Percentiles rank a stretch among this genome's conserved stretches.
phyloP scores from a whole-genome alignment of 768 basidiomycete species.

The Kwoniella sp. region DNA sequence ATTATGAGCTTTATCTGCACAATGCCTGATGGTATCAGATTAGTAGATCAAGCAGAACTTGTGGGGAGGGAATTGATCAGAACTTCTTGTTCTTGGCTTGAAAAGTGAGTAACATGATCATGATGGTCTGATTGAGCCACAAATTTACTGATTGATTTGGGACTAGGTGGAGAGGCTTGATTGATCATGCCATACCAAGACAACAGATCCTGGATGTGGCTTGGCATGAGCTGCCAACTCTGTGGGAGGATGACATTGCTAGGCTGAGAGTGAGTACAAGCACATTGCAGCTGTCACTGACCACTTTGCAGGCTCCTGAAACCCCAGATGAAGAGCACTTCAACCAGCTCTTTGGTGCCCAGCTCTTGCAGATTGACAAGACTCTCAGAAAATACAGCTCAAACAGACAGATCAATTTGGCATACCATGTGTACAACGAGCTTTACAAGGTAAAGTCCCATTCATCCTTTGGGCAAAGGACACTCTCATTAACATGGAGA shows the following conservation, averaged over 20 bases:
- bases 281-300: slow-evolving; percentile 6
- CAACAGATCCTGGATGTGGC: slow-evolving; percentile 45
- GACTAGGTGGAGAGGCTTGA: slow-evolving; percentile 41
- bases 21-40: slow-evolving; percentile 45
- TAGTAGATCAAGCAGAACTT: slow-evolving; percentile 49
- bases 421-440: slow-evolving; percentile 40
- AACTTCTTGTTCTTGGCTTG: slow-evolving; percentile 45
- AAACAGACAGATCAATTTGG: slow-evolving; percentile 31
- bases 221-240: slow-evolving; percentile 41
- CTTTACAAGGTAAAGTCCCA: slow-evolving; percentile 34
- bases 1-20: slow-evolving; percentile 52
- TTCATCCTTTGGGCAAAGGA: neutral
- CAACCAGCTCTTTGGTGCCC: slow-evolving; percentile 43
- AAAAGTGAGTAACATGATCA: slow-evolving; percentile 35
- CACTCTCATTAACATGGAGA: neutral
- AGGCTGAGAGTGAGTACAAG: slow-evolving; percentile 28
- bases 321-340: slow-evolving; percentile 55
- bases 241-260: slow-evolving; percentile 44
- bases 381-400: slow-evolving; percentile 32
- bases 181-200: slow-evolving; percentile 47
- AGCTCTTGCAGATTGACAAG: slow-evolving; percentile 32
- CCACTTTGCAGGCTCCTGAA: slow-evolving; percentile 35
- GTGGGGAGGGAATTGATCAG: slow-evolving; percentile 53
- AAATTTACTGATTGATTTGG: slow-evolving; percentile 9
- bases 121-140: neutral